phyloP scores from a whole-genome alignment of 495 filamentous ascomycete genomes.

The Podospora conica region DNA sequence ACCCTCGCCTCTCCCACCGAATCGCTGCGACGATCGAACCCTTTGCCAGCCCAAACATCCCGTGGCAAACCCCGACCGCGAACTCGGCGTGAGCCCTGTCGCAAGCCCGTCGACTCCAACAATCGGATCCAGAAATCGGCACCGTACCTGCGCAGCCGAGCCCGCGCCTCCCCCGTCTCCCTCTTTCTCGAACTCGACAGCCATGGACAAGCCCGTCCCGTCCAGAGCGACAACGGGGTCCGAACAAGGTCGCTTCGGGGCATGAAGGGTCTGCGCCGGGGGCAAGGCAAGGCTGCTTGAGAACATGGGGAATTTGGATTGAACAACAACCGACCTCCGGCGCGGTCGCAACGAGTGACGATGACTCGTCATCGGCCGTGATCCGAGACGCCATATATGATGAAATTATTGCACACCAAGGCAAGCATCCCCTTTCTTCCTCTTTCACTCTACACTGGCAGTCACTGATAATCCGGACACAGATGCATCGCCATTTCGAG shows the following conservation, averaged over 20 bases:
- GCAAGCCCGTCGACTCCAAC: background rate
- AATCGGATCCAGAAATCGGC: background rate
- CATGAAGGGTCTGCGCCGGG: background rate
- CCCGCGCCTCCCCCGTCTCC: background rate
- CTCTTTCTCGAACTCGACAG: conserved; percentile 3
- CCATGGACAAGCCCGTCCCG: background rate
- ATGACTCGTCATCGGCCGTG: background rate
- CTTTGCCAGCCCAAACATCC: background rate
- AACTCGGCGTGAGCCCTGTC: background rate
- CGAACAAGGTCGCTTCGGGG: background rate
- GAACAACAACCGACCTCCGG: background rate
- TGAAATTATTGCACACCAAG: background rate
- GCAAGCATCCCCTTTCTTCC: background rate
- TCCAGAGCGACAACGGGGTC: background rate
- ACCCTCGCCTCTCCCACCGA: background rate
- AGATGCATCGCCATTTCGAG: background rate
- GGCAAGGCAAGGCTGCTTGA: background rate
- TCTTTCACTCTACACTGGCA: background rate
- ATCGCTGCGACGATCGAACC: background rate
- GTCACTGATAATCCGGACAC: background rate
- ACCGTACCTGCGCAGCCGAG: background rate
- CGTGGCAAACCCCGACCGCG: background rate
- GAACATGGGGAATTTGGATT: background rate
- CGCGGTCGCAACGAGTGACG: background rate
- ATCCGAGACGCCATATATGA: background rate